Base-by-base conservation (phyloP, 163 green algal species). In the Coccomyxa subellipsoidea region DNA sequence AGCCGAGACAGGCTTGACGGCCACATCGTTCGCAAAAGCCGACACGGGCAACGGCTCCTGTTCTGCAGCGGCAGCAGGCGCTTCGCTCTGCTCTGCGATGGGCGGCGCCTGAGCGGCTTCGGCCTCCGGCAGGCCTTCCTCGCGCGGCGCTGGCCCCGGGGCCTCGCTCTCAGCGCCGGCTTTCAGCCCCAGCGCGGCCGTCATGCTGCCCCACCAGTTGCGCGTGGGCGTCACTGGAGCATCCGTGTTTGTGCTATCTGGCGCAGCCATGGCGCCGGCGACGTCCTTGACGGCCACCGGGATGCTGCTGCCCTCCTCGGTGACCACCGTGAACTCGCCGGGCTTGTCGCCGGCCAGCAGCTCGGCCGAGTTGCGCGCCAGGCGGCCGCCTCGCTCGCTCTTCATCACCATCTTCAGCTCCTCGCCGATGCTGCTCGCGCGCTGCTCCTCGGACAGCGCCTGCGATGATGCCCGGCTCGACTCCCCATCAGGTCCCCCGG, bases 141-240 rank as follows among this genome's bases (percentile, higher is more conserved):
- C 4, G n/a, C n/a, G n/a, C n/a, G 27, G 29, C 1, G 7, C 66
- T n/a, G 66, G n/a, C 66, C 4, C 66, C 4, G 29, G 66, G 21
- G 2, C 2, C 10, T 35, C 29, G 18, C 66, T 73, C 66, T 73
- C 66, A 37, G 70, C 25, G 32, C 70, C 70, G 32, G 31, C 34
- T 9, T 40, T 40, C 70, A 77, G 27, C 31, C 70, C 70, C 70
- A 77, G 18, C 3, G 70, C 70, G 21, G 70, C 70, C 70, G 32
- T 40, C 70, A 77, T 38, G 70, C 70, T 77, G 70, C 70, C 70
- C 70, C 31, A 34, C 70, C 70, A 77, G 15, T 31, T 77, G 32
- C 32, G 31, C 70, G 18, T 38, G 31, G 70, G 27, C 21, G 32
- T 38, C 34, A n/a, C 70, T 31, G 23, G 12, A 34, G 23, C 66